Percentiles rank a stretch among this genome's conserved stretches.
Evolutionary conservation across 805 yeast genomes (phyloP).

Genomic region (Clavispora asparagi): DNA sequence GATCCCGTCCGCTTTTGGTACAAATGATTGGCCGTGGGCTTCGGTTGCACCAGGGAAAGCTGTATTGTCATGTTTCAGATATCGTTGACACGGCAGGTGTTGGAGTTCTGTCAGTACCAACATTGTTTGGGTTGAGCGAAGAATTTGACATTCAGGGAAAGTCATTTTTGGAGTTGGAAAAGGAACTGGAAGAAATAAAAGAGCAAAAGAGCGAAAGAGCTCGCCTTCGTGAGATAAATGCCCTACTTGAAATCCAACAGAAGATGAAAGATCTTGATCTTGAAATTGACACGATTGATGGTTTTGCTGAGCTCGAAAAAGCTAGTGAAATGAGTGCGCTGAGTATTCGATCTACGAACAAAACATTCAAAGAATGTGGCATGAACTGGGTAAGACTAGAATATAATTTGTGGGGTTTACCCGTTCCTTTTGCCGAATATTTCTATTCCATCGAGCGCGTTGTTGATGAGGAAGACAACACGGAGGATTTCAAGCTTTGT

Average conservation of each 20-base stretch:
- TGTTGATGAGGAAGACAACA: not conserved
- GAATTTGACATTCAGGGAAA: conserved; percentile 20
- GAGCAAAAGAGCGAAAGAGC: conserved; percentile 7
- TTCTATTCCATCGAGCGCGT: conserved; percentile 7
- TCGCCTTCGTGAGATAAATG: conserved; percentile 7
- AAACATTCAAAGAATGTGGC: conserved; percentile 9
- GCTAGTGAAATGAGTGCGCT: conserved; percentile 3
- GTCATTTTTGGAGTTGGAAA: conserved; percentile 10
- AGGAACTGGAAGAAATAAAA: conserved; percentile 9
- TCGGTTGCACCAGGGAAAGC: conserved; percentile 56
- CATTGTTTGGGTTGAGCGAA: conserved; percentile 34
- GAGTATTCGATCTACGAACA: conserved; percentile 8
- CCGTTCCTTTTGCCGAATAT: not conserved
- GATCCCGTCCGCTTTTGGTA: conserved; percentile 60
- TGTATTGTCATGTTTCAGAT: conserved; percentile 69
- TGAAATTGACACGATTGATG: conserved; percentile 34
- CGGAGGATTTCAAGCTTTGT: conserved; percentile 2
- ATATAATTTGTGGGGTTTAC: conserved; percentile 28
- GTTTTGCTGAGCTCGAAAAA: conserved; percentile 21
- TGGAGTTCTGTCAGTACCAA: conserved; percentile 54
- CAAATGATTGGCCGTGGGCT: conserved; percentile 95
- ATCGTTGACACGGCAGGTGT: conserved; percentile 59
- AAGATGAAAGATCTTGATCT: conserved; percentile 15
- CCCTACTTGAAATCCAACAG: conserved; percentile 5
- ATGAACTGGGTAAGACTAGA: conserved; percentile 28